A percentile compares a stretch with the other conserved stretches of the same genome.
phyloP scores from a whole-genome alignment of 2,329 filamentous ascomycete species.

The Colletotrichum endophyticum region DNA sequence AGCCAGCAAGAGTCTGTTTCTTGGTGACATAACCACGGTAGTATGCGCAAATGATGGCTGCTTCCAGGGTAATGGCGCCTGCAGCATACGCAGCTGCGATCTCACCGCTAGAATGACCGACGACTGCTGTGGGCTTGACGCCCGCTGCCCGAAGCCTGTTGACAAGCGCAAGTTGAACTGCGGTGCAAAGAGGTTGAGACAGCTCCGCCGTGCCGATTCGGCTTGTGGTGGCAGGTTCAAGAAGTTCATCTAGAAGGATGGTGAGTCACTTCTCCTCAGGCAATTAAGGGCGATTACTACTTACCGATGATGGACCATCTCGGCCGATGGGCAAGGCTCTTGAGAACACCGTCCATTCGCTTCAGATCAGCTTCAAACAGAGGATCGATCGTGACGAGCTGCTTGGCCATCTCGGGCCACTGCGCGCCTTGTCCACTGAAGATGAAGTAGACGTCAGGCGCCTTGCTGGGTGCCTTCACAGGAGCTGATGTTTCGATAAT shows the following conservation, averaged over 20 bases:
- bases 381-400: slow-evolving; percentile 3
- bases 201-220: not conserved
- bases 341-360: slow-evolving; percentile 10
- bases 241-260: not conserved
- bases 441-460: slow-evolving; percentile 10
- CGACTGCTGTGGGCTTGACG: slow-evolving; percentile 34
- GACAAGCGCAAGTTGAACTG: slow-evolving; percentile 44
- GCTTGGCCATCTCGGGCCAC: slow-evolving; percentile 22
- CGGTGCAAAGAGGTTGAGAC: slow-evolving; percentile 34
- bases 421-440: slow-evolving; percentile 32
- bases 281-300: not conserved
- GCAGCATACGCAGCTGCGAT: slow-evolving; percentile 49
- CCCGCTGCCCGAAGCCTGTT: slow-evolving; percentile 36
- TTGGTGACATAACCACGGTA: slow-evolving; percentile 24
- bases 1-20: slow-evolving; percentile 20
- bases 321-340: not conserved
- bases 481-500: slow-evolving; percentile 17
- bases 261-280: not conserved
- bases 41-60: slow-evolving; percentile 38
- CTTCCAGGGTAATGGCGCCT: slow-evolving; percentile 33
- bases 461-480: slow-evolving; percentile 34
- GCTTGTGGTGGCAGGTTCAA: not conserved
- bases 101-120: slow-evolving; percentile 50
- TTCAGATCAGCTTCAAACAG: slow-evolving; percentile 9
- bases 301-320: not conserved